A percentile compares a stretch with the other conserved stretches of the same genome.
These are phyloP conservation scores for Cystobasidium onofrii DNA, from an alignment of 768 basidiomycete species.

Conservation along the genomic window DNA sequence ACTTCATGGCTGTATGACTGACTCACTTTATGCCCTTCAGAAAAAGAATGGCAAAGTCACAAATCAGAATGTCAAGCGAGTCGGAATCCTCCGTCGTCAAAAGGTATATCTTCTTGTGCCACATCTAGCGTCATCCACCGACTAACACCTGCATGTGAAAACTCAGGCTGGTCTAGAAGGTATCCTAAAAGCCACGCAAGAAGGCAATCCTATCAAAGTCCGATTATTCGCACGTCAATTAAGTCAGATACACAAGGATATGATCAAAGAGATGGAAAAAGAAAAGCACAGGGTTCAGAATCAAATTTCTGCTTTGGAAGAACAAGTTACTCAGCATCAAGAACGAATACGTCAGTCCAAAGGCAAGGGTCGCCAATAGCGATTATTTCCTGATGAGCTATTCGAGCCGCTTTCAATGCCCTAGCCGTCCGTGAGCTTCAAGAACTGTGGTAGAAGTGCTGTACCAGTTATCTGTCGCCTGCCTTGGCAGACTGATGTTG, in stretches of 20 bases:
- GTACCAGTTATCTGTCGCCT: too few relatives aligned
- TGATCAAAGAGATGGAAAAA: constrained; percentile 14
- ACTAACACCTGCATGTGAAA: neutral
- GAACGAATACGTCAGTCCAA: constrained; percentile 3
- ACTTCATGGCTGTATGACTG: neutral
- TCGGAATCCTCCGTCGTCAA: neutral
- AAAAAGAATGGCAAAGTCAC: constrained; percentile 16
- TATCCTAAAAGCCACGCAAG: neutral
- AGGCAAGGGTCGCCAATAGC: constrained; percentile 2
- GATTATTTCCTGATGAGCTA: neutral
- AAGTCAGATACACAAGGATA: constrained; percentile 5
- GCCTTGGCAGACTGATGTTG: too few relatives aligned
- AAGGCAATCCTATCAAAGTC: constrained; percentile 1
- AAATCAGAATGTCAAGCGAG: constrained; percentile 7
- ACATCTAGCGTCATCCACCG: too few relatives aligned
- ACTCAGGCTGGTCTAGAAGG: constrained; percentile 5
- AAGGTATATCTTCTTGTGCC: neutral
- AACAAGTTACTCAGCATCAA: constrained; percentile 5
- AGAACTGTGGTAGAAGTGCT: too few relatives aligned
- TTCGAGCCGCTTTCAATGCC: neutral
- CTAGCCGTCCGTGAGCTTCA: too few relatives aligned
- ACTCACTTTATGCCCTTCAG: neutral
- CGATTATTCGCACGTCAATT: constrained; percentile 4
- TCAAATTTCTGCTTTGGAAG: constrained; percentile 3
- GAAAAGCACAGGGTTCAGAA: neutral